Percentiles rank a stretch among this genome's conserved stretches.
phyloP scores from a whole-genome alignment of 371 early-diverging fungal genomes.

The Nematocida parisii region DNA sequence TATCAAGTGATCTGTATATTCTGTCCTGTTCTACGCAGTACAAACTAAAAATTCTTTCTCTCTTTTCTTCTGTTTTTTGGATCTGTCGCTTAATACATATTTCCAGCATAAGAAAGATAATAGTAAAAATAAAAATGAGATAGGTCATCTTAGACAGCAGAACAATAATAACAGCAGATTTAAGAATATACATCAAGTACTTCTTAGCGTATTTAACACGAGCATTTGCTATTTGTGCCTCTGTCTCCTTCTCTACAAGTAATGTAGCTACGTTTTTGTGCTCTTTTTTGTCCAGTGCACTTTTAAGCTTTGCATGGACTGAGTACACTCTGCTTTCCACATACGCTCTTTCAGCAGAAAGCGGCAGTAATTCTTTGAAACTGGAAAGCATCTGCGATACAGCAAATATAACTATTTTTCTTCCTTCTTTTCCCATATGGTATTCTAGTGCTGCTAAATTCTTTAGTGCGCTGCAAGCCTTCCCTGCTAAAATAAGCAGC shows the following conservation, averaged over 20 bases:
- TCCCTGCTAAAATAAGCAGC: conserved; percentile 2
- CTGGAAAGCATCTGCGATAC: not conserved
- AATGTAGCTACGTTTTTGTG: not conserved
- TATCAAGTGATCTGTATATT: not conserved
- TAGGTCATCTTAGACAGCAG: not conserved
- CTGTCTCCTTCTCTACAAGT: conserved; percentile 1
- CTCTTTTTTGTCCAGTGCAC: not conserved
- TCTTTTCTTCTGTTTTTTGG: conserved; percentile 4
- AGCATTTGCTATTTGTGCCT: not conserved
- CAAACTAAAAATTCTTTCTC: no score
- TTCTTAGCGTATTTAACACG: not conserved
- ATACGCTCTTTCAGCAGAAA: not conserved
- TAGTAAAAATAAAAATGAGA: not conserved
- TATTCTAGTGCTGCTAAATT: conserved; percentile 1
- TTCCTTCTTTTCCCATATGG: not conserved
- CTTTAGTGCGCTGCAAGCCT: not conserved
- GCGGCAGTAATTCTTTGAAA: not conserved
- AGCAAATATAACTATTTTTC: not conserved
- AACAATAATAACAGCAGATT: not conserved
- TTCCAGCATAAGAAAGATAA: not conserved
- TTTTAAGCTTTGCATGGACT: not conserved
- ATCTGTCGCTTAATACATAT: not conserved
- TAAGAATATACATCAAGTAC: not conserved
- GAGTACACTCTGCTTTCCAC: not conserved
- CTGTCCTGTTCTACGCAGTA: conserved; percentile 1